Evolutionary conservation across 495 filamentous ascomycete species (phyloP).

Genomic region (Podospora tetraspora): DNA sequence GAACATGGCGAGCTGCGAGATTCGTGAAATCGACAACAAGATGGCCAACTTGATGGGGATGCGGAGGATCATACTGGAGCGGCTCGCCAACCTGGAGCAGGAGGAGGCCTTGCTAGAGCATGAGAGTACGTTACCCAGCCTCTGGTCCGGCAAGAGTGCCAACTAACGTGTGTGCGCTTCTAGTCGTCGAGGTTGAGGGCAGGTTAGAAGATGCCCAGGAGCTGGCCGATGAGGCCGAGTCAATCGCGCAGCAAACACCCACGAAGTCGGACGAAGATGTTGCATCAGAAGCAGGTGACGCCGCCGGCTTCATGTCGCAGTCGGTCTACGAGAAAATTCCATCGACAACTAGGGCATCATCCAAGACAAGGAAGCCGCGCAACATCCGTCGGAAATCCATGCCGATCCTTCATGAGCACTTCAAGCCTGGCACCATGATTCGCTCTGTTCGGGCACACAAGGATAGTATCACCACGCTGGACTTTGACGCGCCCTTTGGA

Average conservation of each 20-base stretch:
- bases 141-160: not conserved
- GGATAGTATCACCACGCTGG: constrained; percentile 82
- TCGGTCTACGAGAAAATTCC: constrained; percentile 94
- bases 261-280: constrained; percentile 51
- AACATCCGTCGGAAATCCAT: constrained; percentile 70
- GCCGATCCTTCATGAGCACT: constrained; percentile 93
- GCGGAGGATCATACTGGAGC: constrained; percentile 87
- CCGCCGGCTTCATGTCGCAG: constrained; percentile 88
- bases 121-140: constrained; percentile 54
- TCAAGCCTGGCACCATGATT: constrained; percentile 84
- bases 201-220: constrained; percentile 82
- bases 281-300: constrained; percentile 48
- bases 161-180: constrained; percentile 1
- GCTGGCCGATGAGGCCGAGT: constrained; percentile 62
- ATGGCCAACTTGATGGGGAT: constrained; percentile 89
- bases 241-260: constrained; percentile 47
- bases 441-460: constrained; percentile 82
- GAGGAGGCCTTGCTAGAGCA: constrained; percentile 88
- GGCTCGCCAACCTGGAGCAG: constrained; percentile 83
- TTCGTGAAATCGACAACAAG: constrained; percentile 94
- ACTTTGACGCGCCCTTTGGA: constrained; percentile 94
- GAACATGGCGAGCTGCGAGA: constrained; percentile 96
- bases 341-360: constrained; percentile 48
- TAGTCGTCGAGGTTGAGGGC: constrained; percentile 78
- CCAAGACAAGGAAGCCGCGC: constrained; percentile 57